phyloP scores from a whole-genome alignment of 2,329 filamentous ascomycete species.

The Myriosclerotinia duriaeana region DNA sequence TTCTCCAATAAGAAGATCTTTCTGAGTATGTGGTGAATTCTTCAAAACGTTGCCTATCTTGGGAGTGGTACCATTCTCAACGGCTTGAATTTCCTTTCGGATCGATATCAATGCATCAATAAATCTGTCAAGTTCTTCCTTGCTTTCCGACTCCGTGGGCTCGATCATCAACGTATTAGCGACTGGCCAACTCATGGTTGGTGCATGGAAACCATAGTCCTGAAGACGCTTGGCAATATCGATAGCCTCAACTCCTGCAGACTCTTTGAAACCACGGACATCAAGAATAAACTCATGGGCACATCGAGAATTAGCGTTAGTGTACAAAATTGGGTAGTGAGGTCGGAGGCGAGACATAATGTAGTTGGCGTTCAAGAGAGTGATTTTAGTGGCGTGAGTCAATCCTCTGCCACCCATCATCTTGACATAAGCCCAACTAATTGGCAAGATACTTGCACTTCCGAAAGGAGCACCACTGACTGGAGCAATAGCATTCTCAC shows the following conservation, averaged over 20 bases:
- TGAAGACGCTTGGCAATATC: slow-evolving; percentile 96
- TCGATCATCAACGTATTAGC: slow-evolving; percentile 97
- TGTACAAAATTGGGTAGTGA: slow-evolving; percentile 91
- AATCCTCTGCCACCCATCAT: slow-evolving; percentile 86
- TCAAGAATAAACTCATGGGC: slow-evolving; percentile 98
- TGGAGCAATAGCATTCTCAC: slow-evolving; percentile 60
- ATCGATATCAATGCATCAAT: slow-evolving; percentile 87
- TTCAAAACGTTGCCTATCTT: slow-evolving; percentile 81
- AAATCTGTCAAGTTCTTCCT: slow-evolving; percentile 90
- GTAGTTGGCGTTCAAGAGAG: slow-evolving; percentile 96
- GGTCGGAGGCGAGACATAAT: slow-evolving; percentile 82
- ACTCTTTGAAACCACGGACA: slow-evolving; percentile 78
- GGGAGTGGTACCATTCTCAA: slow-evolving; percentile 77
- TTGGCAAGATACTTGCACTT: slow-evolving; percentile 87
- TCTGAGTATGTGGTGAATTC: slow-evolving; percentile 82
- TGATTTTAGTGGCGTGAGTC: slow-evolving; percentile 86
- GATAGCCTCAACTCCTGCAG: slow-evolving; percentile 82
- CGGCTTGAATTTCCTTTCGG: slow-evolving; percentile 75
- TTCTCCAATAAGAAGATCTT: slow-evolving; percentile 71
- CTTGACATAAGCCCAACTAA: slow-evolving; percentile 92
- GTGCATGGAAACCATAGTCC: slow-evolving; percentile 96
- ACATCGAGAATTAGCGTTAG: slow-evolving; percentile 81
- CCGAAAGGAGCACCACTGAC: slow-evolving; percentile 83
- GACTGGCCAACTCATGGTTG: slow-evolving; percentile 96
- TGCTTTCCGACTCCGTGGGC: slow-evolving; percentile 90